Base-by-base conservation (phyloP, 1,139 yeast species). In the Pichia sp. region DNA sequence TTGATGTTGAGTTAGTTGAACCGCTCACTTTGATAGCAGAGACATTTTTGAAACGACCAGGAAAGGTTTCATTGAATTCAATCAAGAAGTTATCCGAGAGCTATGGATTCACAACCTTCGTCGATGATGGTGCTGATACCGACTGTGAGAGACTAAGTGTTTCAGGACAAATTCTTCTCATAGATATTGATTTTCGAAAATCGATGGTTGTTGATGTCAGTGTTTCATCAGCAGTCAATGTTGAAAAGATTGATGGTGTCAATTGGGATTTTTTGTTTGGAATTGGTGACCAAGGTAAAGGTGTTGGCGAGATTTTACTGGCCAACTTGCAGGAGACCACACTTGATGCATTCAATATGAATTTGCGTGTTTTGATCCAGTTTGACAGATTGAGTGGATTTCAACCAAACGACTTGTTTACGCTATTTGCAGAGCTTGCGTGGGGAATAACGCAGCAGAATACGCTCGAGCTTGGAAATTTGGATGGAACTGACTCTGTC, bases 51-150 rank as follows among this genome's bases (percentile, higher is more conserved):
- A 59, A 59, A 44, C 49, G 64, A 11, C 66, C 66, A 3, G 66
- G 65, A 2, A 49, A 51, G 8, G 62, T 61, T 5, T 48, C 56
- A 4, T 51, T 61, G 26, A 59, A 55, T 6, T 60, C 63, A 5
- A 59, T 62, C 44, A 58, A 60, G 38, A 49, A 59, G 28, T 45
- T 62, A 11, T 59, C 65, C n/a, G 59, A 59, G 39, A 55, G 59
- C 26, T 61, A 62, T 41, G 66, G 65, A 4, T 62, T 62, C 45
- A 65, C 62, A 38, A 61, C 65, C 2, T 62, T 61, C 41, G 56
- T 56, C 9, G 65, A 61, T 44, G 31, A 42, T 11, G 38, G 35
- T 9, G 28, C 27, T 7, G 33, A n/a, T 3, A 44, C 40, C 16
- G 42, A 28, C 32, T 27, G 27, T 37, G 40, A 37, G 27, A 27